Percentiles rank a stretch among this genome's conserved stretches.
Evolutionary conservation across 371 early-diverging fungal species (phyloP).

Genomic region (Smittium mucronatum): DNA sequence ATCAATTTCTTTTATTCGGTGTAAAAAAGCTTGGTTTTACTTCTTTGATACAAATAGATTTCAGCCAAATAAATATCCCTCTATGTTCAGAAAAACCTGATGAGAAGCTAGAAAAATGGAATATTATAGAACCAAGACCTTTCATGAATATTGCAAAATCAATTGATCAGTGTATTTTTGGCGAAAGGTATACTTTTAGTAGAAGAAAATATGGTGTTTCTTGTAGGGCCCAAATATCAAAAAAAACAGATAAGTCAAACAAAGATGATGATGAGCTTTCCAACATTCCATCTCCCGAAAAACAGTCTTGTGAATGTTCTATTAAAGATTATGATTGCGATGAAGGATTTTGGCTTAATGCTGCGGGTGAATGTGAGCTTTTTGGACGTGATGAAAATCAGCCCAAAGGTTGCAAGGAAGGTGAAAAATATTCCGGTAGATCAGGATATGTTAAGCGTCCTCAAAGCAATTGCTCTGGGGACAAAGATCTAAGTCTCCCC

Average conservation of each 20-base stretch:
- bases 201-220: not conserved
- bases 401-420: slow-evolving; percentile 43
- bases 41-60: slow-evolving; percentile 3
- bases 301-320: slow-evolving; percentile 23
- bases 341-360: slow-evolving; percentile 59
- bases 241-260: not conserved
- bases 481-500: slow-evolving; percentile 41
- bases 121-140: not conserved
- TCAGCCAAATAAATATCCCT: not conserved
- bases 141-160: not conserved
- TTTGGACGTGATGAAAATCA: slow-evolving; percentile 53
- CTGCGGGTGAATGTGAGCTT: slow-evolving; percentile 44
- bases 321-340: slow-evolving; percentile 39
- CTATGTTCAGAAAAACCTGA: not conserved
- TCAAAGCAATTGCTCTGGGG: slow-evolving; percentile 50
- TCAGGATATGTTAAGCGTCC: slow-evolving; percentile 56
- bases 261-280: not conserved
- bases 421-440: slow-evolving; percentile 41
- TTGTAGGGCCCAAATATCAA: not conserved
- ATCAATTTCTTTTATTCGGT: slow-evolving; percentile 20
- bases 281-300: not conserved
- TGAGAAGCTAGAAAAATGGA: not conserved
- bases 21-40: slow-evolving; percentile 5
- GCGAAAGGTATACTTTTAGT: not conserved
- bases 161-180: not conserved